Conservation (phyloP, 1,284 basidiomycete genomes). For the Ustilago bromivora region DNA sequence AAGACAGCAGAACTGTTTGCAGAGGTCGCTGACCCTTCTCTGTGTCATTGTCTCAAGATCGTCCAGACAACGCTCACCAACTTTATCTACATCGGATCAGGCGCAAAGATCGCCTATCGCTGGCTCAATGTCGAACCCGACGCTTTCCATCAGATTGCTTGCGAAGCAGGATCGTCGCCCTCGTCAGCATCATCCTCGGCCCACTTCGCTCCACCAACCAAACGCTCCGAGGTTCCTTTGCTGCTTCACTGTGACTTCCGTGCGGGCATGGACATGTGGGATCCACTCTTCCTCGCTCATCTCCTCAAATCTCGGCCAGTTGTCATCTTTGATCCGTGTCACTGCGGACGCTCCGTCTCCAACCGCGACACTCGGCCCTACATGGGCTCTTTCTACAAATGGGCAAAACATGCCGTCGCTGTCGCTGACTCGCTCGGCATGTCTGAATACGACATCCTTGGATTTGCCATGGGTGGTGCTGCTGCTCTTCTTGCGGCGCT, state of each 20-base stretch:
- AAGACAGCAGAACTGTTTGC: slow-evolving; percentile 21
- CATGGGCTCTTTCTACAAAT: slow-evolving; percentile 49
- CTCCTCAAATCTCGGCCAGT: slow-evolving; percentile 46
- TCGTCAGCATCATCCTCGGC: slow-evolving; percentile 13
- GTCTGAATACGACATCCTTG: slow-evolving; percentile 38
- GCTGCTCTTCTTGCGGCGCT: slow-evolving; percentile 37
- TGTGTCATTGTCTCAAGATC: slow-evolving; percentile 41
- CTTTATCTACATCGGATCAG: slow-evolving; percentile 42
- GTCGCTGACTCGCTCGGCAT: slow-evolving; percentile 33
- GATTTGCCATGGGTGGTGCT: slow-evolving; percentile 34
- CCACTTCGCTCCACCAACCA: neutral
- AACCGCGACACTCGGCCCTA: slow-evolving; percentile 44
- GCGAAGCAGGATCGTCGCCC: slow-evolving; percentile 4
- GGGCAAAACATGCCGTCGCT: slow-evolving; percentile 44
- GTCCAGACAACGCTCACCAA: slow-evolving; percentile 40
- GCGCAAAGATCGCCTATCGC: slow-evolving; percentile 48
- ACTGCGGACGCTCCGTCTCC: slow-evolving; percentile 39
- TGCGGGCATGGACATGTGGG: slow-evolving; percentile 44
- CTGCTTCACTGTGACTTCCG: slow-evolving; percentile 46
- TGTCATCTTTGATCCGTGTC: slow-evolving; percentile 44
- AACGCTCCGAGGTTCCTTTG: slow-evolving; percentile 23
- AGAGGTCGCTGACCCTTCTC: slow-evolving; percentile 34
- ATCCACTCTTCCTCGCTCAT: slow-evolving; percentile 52
- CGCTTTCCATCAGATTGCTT: slow-evolving; percentile 23
- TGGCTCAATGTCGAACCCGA: slow-evolving; percentile 43